These are phyloP conservation scores for Lepidium sativum DNA, from an alignment of 345 rosid genomes.

Conservation along the genomic window DNA sequence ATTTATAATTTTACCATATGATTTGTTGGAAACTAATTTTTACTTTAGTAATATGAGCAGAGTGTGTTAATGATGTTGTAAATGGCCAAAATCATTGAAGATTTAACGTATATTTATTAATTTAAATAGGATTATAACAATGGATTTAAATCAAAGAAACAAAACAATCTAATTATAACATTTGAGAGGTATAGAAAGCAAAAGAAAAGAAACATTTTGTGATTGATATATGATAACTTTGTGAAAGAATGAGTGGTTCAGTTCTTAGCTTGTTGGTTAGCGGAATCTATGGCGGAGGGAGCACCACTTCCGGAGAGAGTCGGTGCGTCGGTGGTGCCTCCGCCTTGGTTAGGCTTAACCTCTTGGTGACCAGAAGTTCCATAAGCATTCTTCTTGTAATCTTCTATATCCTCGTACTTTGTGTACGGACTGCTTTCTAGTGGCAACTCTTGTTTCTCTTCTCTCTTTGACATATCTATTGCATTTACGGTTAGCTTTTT, in stretches of 20 bases:
- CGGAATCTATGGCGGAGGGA: conserved; percentile 13
- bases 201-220: neutral
- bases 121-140: neutral
- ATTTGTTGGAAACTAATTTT: neutral
- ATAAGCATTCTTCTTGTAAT: conserved; percentile 35
- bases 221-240: neutral
- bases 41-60: too few relatives aligned
- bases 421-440: conserved; percentile 41
- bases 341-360: conserved; percentile 36
- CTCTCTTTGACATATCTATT: conserved; percentile 12
- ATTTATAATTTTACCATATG: neutral
- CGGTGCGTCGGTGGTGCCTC: conserved; percentile 46
- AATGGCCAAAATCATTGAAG: neutral
- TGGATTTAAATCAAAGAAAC: neutral
- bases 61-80: neutral
- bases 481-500: neutral
- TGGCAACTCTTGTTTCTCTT: conserved; percentile 31
- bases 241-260: conserved; percentile 3
- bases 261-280: conserved; percentile 24
- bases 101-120: neutral
- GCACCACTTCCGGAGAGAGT: conserved; percentile 32
- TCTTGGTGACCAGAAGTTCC: conserved; percentile 47
- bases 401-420: conserved; percentile 37
- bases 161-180: neutral
- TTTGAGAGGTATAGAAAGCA: neutral